Conservation (phyloP, 2,329 filamentous ascomycete genomes). For the Madurella mycetomatis region DNA sequence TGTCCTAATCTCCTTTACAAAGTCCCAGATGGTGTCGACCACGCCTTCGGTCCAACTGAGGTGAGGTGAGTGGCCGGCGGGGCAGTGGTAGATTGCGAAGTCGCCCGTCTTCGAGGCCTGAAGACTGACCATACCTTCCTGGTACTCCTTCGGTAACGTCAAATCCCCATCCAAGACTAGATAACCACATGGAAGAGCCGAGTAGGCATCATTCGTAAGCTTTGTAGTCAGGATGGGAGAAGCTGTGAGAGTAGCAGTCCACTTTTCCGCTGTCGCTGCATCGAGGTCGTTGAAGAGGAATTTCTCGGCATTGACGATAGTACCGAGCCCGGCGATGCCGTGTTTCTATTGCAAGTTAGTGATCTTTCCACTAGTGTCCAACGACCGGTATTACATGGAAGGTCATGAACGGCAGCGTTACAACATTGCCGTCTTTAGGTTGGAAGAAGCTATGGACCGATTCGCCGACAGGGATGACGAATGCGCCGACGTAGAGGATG, state of each 20-base stretch:
- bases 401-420: constrained; percentile 6
- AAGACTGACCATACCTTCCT: neutral
- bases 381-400: neutral
- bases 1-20: neutral
- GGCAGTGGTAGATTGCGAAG: constrained; percentile 1
- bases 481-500: constrained; percentile 1
- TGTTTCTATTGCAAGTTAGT: neutral
- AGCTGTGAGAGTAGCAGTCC: constrained; percentile 4
- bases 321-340: neutral
- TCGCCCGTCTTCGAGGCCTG: neutral
- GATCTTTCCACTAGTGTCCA: neutral
- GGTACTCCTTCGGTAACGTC: neutral
- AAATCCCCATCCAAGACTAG: constrained; percentile 1
- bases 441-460: constrained; percentile 4
- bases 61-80: constrained; percentile 2
- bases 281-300: constrained; percentile 9
- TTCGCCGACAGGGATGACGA: constrained; percentile 3
- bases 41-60: constrained; percentile 7
- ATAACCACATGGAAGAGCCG: constrained; percentile 6
- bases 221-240: constrained; percentile 5
- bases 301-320: neutral
- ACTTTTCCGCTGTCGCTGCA: neutral
- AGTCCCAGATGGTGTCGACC: neutral
- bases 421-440: neutral
- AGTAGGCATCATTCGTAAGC: constrained; percentile 5